phyloP scores from a whole-genome alignment of 2,329 filamentous ascomycete genomes.

The Daldinia sp. region DNA sequence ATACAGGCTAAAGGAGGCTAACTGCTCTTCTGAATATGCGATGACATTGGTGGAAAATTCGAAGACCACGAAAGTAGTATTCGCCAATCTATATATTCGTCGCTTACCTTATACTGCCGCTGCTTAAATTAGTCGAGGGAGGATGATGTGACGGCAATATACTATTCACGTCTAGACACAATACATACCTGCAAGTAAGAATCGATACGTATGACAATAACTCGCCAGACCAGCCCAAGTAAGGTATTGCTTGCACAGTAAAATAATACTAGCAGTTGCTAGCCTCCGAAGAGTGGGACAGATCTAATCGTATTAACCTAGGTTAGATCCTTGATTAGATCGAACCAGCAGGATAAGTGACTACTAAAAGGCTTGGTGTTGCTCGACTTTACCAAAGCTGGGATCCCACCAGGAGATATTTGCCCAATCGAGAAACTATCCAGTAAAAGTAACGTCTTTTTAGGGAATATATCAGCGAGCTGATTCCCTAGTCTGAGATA shows the following conservation, averaged over 20 bases:
- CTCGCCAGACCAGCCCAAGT: too few species aligned
- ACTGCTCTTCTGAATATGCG: neutral
- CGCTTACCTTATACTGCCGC: neutral
- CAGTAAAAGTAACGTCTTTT: neutral
- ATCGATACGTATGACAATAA: too few species aligned
- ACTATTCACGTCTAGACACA: neutral
- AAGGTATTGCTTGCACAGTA: neutral
- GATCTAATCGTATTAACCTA: constrained; percentile 17
- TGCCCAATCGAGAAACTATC: constrained; percentile 1
- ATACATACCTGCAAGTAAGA: neutral
- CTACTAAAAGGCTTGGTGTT: constrained; percentile 15
- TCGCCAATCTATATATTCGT: constrained; percentile 23
- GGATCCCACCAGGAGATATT: neutral
- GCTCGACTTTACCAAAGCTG: constrained; percentile 1
- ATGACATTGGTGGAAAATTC: constrained; percentile 1
- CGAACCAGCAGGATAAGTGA: neutral
- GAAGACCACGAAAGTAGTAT: constrained; percentile 9
- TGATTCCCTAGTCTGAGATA: neutral
- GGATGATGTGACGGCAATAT: neutral
- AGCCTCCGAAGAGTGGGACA: neutral
- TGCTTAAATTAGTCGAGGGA: neutral
- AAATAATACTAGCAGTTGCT: neutral
- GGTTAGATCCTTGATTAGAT: neutral
- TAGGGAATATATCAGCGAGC: neutral
- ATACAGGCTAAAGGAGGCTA: constrained; percentile 28